phyloP scores from a whole-genome alignment of 768 basidiomycete species.

The Calocybe gangraenosa region DNA sequence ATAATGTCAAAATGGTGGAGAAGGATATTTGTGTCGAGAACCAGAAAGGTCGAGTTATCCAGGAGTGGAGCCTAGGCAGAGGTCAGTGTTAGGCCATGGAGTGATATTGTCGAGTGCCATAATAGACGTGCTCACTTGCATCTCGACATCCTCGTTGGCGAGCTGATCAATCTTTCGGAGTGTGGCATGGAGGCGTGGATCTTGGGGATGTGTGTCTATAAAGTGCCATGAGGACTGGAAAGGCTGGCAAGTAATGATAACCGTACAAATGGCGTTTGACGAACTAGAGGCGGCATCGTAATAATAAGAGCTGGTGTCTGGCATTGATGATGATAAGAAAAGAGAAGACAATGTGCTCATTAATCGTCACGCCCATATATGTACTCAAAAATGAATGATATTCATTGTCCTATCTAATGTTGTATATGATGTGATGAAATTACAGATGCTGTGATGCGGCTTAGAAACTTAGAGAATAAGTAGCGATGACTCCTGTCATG shows the following conservation, averaged over 20 bases:
- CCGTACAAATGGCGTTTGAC: neutral
- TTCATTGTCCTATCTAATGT: constrained; percentile 1
- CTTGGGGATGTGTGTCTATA: constrained; percentile 13
- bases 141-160: constrained; percentile 67
- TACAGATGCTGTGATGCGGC: constrained; percentile 21
- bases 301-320: too few relatives aligned
- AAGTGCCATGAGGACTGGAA: too few relatives aligned
- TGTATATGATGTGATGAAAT: constrained; percentile 17
- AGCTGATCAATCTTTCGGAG: constrained; percentile 50
- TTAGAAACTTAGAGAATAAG: constrained; percentile 15
- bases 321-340: too few relatives aligned
- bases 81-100: constrained; percentile 4
- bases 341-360: too few relatives aligned
- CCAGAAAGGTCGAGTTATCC: constrained; percentile 43
- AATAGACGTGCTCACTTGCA: constrained; percentile 48
- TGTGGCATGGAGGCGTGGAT: constrained; percentile 34
- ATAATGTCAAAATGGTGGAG: constrained; percentile 63
- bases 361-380: neutral
- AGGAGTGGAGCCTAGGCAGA: constrained; percentile 34
- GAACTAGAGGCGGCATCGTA: too few relatives aligned
- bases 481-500: neutral
- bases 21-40: constrained; percentile 80
- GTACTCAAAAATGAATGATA: constrained; percentile 17
- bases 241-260: too few relatives aligned
- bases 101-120: too few relatives aligned